Percentiles rank a stretch among this genome's conserved stretches.
These are phyloP conservation scores for Pseudonitzschia delicatissima DNA, from an alignment of 108 stramenopile species.

Conservation along the genomic window DNA sequence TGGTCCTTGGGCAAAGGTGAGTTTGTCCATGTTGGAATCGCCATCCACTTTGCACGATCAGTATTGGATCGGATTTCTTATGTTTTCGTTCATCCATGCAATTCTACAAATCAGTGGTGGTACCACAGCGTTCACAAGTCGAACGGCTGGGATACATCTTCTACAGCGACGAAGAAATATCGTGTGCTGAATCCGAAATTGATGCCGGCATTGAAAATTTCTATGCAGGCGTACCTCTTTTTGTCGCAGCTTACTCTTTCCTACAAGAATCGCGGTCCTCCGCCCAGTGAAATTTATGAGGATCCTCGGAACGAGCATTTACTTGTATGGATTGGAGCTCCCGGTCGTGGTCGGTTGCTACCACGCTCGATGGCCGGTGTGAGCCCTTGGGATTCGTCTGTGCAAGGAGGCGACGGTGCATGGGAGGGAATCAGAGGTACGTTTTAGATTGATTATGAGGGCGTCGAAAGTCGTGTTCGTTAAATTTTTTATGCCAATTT, in stretches of 20 bases:
- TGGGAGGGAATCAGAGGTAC: slow-evolving; percentile 86
- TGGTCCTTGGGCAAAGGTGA: slow-evolving; percentile 71
- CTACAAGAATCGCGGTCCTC: slow-evolving; percentile 54
- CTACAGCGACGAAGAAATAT: slow-evolving; percentile 36
- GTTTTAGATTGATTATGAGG: not conserved
- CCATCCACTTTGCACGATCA: not conserved
- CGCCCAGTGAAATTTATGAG: slow-evolving; percentile 60
- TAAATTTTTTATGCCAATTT: not conserved
- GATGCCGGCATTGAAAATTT: slow-evolving; percentile 54
- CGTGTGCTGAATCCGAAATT: slow-evolving; percentile 58
- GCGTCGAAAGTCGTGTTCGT: not conserved
- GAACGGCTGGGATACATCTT: slow-evolving; percentile 55
- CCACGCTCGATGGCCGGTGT: slow-evolving; percentile 73
- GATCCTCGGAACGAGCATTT: slow-evolving; percentile 85
- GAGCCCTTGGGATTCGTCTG: slow-evolving; percentile 86
- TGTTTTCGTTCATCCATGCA: not conserved
- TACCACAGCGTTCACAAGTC: slow-evolving; percentile 74
- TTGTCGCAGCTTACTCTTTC: slow-evolving; percentile 42
- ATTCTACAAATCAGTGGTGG: slow-evolving; percentile 61
- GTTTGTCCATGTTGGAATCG: no score
- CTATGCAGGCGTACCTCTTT: slow-evolving; percentile 70
- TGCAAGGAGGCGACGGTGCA: slow-evolving; percentile 91
- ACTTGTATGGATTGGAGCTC: slow-evolving; percentile 82
- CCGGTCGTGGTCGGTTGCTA: slow-evolving; percentile 52
- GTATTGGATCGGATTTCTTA: not conserved